phyloP scores from a whole-genome alignment of 139 green algal genomes.

The Tetradesmus obliquus region DNA sequence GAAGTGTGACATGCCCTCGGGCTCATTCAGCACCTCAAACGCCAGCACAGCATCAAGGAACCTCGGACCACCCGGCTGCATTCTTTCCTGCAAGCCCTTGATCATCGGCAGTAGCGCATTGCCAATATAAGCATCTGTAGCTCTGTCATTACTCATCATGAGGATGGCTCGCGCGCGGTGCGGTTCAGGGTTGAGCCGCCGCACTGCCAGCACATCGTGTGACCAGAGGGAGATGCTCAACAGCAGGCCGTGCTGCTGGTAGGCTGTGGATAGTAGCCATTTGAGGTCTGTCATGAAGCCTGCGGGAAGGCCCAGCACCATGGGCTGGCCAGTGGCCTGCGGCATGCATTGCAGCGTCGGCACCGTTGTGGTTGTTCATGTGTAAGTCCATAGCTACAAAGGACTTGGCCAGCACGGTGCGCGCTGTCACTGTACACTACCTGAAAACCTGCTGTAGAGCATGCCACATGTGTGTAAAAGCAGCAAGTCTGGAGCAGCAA shows the following conservation, averaged over 20 bases:
- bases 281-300: background rate
- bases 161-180: background rate
- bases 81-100: background rate
- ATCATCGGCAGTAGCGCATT: slow-evolving; percentile 5
- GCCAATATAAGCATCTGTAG: background rate
- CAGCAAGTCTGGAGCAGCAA: no score
- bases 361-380: background rate
- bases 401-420: no score
- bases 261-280: background rate
- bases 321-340: background rate
- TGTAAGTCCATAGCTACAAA: no score
- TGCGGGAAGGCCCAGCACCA: background rate
- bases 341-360: background rate
- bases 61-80: background rate
- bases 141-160: background rate
- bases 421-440: no score
- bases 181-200: background rate
- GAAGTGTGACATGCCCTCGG: background rate
- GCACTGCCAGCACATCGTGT: background rate
- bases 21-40: background rate
- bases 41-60: background rate
- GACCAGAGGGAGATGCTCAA: background rate
- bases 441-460: no score
- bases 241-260: background rate
- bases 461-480: no score